Conservation (phyloP, 2,329 filamentous ascomycete genomes). For the Xylaria sp. region DNA sequence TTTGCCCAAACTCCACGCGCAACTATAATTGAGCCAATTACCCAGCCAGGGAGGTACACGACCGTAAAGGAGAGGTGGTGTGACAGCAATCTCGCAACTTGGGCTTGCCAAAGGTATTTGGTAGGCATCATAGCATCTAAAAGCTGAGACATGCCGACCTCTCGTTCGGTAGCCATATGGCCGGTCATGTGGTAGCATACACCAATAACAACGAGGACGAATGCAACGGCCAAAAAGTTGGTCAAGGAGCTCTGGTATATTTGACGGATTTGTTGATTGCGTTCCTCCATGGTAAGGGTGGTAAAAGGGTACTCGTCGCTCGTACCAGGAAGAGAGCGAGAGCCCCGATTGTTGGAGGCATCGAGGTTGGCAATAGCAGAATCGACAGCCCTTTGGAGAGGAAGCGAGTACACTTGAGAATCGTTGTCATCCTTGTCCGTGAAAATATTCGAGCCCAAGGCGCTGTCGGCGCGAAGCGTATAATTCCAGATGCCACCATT, state of each 20-base stretch:
- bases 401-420: constrained; percentile 79
- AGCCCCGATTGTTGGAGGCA: constrained; percentile 49
- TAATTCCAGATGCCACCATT: constrained; percentile 81
- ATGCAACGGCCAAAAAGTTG: constrained; percentile 79
- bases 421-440: constrained; percentile 75
- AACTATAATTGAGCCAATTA: constrained; percentile 76
- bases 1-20: constrained; percentile 71
- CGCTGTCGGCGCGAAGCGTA: constrained; percentile 79
- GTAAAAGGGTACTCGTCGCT: constrained; percentile 82
- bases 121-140: constrained; percentile 93
- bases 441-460: constrained; percentile 72
- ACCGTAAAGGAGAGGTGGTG: constrained; percentile 83
- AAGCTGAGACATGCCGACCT: constrained; percentile 86
- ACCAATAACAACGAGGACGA: constrained; percentile 82
- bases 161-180: constrained; percentile 84
- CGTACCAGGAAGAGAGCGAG: constrained; percentile 53
- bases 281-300: constrained; percentile 72
- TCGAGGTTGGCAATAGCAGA: constrained; percentile 71
- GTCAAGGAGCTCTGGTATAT: constrained; percentile 79
- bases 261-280: constrained; percentile 71
- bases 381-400: constrained; percentile 83
- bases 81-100: constrained; percentile 79
- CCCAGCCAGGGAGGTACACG: constrained; percentile 84
- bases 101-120: constrained; percentile 76
- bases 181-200: constrained; percentile 89